A percentile compares a stretch with the other conserved stretches of the same genome.
phyloP scores from a whole-genome alignment of 305 asterid genomes.

The Rubia peregrina region DNA sequence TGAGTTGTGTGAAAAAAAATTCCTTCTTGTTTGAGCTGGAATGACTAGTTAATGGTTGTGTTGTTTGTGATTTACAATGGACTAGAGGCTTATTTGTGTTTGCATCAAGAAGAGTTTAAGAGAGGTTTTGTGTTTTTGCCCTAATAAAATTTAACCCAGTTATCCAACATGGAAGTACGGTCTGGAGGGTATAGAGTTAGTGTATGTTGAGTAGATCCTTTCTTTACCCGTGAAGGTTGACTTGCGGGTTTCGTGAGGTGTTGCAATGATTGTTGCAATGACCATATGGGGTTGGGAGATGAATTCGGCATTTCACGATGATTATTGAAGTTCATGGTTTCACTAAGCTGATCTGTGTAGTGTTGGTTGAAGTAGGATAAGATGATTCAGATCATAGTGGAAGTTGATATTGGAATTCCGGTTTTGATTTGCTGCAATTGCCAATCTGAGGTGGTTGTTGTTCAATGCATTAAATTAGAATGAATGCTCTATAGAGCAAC shows the following conservation, averaged over 20 bases:
- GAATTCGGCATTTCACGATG: background rate
- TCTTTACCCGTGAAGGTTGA: too few relatives aligned
- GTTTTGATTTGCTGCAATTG: background rate
- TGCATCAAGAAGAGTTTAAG: too few relatives aligned
- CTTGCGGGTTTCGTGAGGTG: background rate
- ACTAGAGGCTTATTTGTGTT: too few relatives aligned
- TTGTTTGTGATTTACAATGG: background rate
- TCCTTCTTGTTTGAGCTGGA: background rate
- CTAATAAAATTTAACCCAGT: too few relatives aligned
- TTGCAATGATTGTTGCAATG: background rate
- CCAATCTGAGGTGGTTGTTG: background rate
- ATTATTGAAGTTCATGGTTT: background rate
- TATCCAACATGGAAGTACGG: too few relatives aligned
- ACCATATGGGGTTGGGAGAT: background rate
- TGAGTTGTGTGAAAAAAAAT: background rate
- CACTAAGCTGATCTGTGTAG: background rate
- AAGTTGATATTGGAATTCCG: background rate
- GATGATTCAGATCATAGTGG: background rate
- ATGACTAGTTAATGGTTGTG: background rate
- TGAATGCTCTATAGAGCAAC: background rate
- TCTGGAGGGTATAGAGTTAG: too few relatives aligned
- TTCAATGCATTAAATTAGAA: background rate
- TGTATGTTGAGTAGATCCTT: too few relatives aligned
- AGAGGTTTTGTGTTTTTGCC: too few relatives aligned
- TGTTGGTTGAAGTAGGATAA: background rate